These are phyloP conservation scores for Sugiyamaella lignohabitans DNA, from an alignment of 805 yeast genomes.

Conservation along the genomic window DNA sequence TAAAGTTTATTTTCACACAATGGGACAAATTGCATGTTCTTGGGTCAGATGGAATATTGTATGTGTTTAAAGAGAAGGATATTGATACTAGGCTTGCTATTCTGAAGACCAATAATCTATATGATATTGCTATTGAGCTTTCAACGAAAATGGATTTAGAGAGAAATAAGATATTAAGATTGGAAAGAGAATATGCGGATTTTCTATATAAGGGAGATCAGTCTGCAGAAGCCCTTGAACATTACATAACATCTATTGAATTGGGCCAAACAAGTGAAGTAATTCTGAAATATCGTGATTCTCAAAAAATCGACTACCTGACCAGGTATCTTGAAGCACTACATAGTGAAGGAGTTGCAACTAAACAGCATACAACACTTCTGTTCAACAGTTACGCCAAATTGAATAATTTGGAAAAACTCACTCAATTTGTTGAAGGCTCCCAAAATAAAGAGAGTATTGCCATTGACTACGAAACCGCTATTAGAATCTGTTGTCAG, in stretches of 20 bases:
- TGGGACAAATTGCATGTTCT: constrained; percentile 56
- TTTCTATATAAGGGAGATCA: constrained; percentile 60
- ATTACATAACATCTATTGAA: constrained; percentile 55
- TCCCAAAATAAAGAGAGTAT: constrained; percentile 28
- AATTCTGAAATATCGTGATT: constrained; percentile 71
- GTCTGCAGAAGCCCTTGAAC: constrained; percentile 62
- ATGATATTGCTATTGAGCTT: constrained; percentile 62
- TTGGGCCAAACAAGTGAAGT: constrained; percentile 64
- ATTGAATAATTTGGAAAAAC: constrained; percentile 51
- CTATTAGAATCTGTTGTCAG: constrained; percentile 65
- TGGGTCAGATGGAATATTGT: constrained; percentile 69
- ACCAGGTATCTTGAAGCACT: constrained; percentile 59
- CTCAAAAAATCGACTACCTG: constrained; percentile 60
- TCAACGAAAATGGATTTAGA: constrained; percentile 40
- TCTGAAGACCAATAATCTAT: constrained; percentile 63
- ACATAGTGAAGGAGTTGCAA: constrained; percentile 48
- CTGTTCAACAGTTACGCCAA: constrained; percentile 76
- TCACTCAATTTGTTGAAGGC: constrained; percentile 49
- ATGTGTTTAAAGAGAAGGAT: constrained; percentile 59
- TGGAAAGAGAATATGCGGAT: constrained; percentile 58
- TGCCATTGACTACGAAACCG: constrained; percentile 57
- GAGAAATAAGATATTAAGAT: constrained; percentile 14
- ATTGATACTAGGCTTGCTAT: constrained; percentile 62
- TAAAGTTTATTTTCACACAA: constrained; percentile 50
- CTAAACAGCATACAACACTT: constrained; percentile 76